Conservation (phyloP, 768 basidiomycete species). For the Boletus rubropictus region DNA sequence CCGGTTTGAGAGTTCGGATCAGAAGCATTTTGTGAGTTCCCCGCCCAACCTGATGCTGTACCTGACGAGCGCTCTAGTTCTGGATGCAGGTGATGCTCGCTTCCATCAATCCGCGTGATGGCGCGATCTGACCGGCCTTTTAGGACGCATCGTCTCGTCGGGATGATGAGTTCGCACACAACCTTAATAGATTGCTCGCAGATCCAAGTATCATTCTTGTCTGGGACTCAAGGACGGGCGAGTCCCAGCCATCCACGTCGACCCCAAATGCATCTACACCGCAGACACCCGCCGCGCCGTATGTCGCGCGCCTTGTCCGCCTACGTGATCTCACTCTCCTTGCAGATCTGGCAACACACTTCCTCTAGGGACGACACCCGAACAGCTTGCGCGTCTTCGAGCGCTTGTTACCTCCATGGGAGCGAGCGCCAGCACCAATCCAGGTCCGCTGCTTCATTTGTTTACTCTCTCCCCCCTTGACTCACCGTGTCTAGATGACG, state of each 20-base stretch:
- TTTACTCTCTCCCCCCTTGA: neutral
- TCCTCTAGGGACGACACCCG: constrained; percentile 39
- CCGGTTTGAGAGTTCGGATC: constrained; percentile 86
- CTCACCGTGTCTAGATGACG: constrained; percentile 27
- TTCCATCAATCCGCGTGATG: neutral
- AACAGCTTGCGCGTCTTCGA: constrained; percentile 60
- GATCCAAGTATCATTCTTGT: constrained; percentile 58
- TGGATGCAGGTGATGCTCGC: constrained; percentile 69
- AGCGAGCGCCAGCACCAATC: constrained; percentile 22
- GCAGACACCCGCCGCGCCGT: constrained; percentile 30
- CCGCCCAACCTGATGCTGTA: neutral
- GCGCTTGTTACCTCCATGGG: constrained; percentile 46
- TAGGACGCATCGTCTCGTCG: constrained; percentile 64
- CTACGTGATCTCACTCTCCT: neutral
- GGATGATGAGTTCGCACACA: constrained; percentile 67
- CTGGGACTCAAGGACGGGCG: constrained; percentile 44
- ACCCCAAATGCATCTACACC: constrained; percentile 29
- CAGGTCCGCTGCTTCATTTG: constrained; percentile 9
- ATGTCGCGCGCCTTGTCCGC: neutral
- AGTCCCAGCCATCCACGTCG: constrained; percentile 46
- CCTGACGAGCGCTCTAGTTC: constrained; percentile 44
- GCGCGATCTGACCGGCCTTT: neutral
- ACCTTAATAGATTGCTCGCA: constrained; percentile 64
- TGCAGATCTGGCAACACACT: constrained; percentile 12
- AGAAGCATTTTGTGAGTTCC: constrained; percentile 78